These are phyloP conservation scores for Cadophora sp. DNA, from an alignment of 2,329 filamentous ascomycete genomes.

Conservation along the genomic window DNA sequence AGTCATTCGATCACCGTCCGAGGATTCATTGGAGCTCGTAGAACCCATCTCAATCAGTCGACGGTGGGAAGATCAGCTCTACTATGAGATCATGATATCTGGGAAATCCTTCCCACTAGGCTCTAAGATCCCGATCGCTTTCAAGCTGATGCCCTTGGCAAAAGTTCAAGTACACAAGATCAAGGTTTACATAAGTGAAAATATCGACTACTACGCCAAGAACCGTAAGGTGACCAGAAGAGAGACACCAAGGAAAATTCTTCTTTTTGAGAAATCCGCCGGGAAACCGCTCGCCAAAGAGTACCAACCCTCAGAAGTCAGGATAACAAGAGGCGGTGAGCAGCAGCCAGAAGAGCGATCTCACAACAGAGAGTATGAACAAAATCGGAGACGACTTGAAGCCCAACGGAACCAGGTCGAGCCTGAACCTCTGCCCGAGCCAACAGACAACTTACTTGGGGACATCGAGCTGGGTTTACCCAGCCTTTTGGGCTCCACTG, in stretches of 20 bases:
- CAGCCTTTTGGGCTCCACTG: conserved; percentile 65
- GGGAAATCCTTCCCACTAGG: conserved; percentile 79
- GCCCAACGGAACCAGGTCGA: conserved; percentile 61
- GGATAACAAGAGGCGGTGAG: conserved; percentile 70
- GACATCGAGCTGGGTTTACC: conserved; percentile 63
- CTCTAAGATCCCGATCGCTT: conserved; percentile 74
- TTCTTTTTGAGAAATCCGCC: conserved; percentile 74
- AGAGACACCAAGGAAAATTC: conserved; percentile 70
- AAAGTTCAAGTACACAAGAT: conserved; percentile 79
- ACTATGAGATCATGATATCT: conserved; percentile 80
- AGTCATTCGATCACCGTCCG: conserved; percentile 71
- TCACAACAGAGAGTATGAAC: conserved; percentile 32
- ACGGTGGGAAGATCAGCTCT: conserved; percentile 78
- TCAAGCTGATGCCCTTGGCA: conserved; percentile 75
- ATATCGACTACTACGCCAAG: conserved; percentile 73
- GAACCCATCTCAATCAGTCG: conserved; percentile 79
- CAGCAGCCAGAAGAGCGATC: conserved; percentile 58
- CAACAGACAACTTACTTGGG: conserved; percentile 67
- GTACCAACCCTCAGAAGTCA: conserved; percentile 70
- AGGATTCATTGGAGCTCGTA: conserved; percentile 74
- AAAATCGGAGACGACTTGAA: conserved; percentile 54
- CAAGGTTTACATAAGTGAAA: conserved; percentile 76
- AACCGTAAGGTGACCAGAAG: conserved; percentile 73
- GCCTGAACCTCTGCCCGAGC: conserved; percentile 40
- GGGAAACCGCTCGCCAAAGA: conserved; percentile 67